Evolutionary conservation across 495 filamentous ascomycete genomes (phyloP), one percentile per base, ranked within the genome.

Genomic region (Tuber borchii): DNA sequence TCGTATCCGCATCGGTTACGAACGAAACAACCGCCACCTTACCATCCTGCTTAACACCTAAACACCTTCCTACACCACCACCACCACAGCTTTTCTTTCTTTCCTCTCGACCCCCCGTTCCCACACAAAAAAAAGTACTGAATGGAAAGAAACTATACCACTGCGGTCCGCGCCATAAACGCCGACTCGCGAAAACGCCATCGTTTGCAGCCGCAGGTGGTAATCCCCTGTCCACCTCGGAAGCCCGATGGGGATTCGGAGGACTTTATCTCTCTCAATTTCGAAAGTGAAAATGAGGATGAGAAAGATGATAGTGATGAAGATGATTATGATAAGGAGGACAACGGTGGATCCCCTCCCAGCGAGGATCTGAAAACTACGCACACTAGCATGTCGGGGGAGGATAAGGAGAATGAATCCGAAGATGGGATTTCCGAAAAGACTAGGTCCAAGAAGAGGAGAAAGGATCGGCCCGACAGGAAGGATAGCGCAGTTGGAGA

Each of bases 181-280:
- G 56, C 56, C 56, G 56, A 65, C 26, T 65, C n/a, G 56, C 56
- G 56, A 6, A 65, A 65, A 31, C 56, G 56, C 56, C 56, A 65
- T 65, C 56, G 56, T n/a, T 31, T 12, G 7, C 56, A 65, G 31
- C 56, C 16, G 56, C n/a, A 31, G 26, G 56, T 65, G 3, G 56
- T 65, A 17, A 65, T 65, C 10, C n/a, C 56, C 56, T 17, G 56
- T 65, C 56, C 56, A 16, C 56, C 56, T 31, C 56, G n/a, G 56
- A 65, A 31, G 31, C 26, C 26, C n/a, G 12, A 10, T 26, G 10
- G 31, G 26, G n/a, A 31, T 31, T 72, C 78, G 44, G 73, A 70
- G 26, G 78, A 79, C 75, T 79, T 79, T 51, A 79, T 79, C 61
- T 79, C 78, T 42, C 56, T 79, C 45, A 77, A 75, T 69, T 75